Evolutionary conservation across 192 early-diverging fungal genomes (phyloP).

Genomic region (Radiomyces spectabilis): DNA sequence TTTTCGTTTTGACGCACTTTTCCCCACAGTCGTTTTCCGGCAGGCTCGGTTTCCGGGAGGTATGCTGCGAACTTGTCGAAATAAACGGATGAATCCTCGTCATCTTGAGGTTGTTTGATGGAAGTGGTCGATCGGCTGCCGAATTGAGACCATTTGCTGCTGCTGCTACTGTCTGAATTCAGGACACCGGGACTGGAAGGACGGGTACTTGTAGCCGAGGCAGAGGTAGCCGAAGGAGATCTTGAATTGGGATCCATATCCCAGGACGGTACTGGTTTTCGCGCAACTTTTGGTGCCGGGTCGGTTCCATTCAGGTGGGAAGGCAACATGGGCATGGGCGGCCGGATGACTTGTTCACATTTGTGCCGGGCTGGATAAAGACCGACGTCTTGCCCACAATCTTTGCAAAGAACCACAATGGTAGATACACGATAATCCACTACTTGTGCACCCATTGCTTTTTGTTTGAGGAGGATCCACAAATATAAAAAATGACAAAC

Average conservation of each 20-base stretch:
- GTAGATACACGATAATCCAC: conserved; percentile 51
- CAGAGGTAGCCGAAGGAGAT: background rate
- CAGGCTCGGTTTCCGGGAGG: background rate
- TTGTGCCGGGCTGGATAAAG: conserved; percentile 48
- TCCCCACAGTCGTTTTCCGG: background rate
- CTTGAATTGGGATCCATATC: background rate
- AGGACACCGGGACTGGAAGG: too few relatives aligned
- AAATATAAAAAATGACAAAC: background rate
- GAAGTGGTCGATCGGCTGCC: too few relatives aligned
- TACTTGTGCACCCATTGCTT: conserved; percentile 23
- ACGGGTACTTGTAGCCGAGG: background rate
- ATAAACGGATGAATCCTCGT: background rate
- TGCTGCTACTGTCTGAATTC: too few relatives aligned
- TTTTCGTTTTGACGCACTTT: conserved; percentile 5
- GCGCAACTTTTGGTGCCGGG: background rate
- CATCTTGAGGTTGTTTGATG: background rate
- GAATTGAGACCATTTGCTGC: conserved; percentile 3
- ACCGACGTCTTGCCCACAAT: conserved; percentile 55
- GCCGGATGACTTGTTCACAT: conserved; percentile 22
- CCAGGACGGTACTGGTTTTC: background rate
- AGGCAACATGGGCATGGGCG: conserved; percentile 8
- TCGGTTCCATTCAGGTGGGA: background rate
- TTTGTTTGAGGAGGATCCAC: too few relatives aligned
- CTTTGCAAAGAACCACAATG: conserved; percentile 49
- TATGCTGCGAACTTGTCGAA: conserved; percentile 1